Base-by-base conservation (phyloP, 2,329 filamentous ascomycete species). In the Paecilomyces dactylethromorphus region DNA sequence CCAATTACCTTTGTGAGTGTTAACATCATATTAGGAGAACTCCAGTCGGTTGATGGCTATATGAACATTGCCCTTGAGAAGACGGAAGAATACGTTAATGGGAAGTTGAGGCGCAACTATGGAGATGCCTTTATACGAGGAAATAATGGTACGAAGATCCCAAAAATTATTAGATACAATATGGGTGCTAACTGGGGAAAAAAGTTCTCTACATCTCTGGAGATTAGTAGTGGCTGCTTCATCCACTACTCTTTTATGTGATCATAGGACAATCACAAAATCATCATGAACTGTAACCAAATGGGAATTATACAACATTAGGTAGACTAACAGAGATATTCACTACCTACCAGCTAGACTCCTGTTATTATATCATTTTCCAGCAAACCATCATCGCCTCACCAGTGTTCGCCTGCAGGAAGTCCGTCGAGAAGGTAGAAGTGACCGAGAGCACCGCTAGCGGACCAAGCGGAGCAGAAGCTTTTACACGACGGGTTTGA, bases 51-150 rank as follows among this genome's bases (percentile, higher is more conserved):
- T 55, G 94, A 99, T 75, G 94, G 94, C 56, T 99, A 97, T 79
- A 99, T 99, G 94, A 99, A 99, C 79, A 97, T 99, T 73, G 93
- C 94, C 12, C 84, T 99, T 31, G 94, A 99, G 76, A 94, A 96
- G 78, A 96, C 92, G 21, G 88, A 91, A 64, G 94, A 99, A 78
- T 92, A 88, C 67, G 89, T 97, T 66, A 89, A 96, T 70, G 93
- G 92, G 50, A 84, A 87, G 64, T 86, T 93, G 76, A 84, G 89
- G 68, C 84, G 90, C 68, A 89, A 85, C 57, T 97, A 96, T 73
- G 93, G 93, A 7, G 93, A 97, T 80, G 91, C 93, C 4, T 97
- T 97, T 74, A 90, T 97, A 59, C 85, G 93, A 74, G 93, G 93
- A 66, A 97, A 97, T 78, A 97, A 97, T 71, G 93, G 93, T 95